Conservation (phyloP, 1,284 basidiomycete genomes). For the Pyrrhoderma noxium region DNA sequence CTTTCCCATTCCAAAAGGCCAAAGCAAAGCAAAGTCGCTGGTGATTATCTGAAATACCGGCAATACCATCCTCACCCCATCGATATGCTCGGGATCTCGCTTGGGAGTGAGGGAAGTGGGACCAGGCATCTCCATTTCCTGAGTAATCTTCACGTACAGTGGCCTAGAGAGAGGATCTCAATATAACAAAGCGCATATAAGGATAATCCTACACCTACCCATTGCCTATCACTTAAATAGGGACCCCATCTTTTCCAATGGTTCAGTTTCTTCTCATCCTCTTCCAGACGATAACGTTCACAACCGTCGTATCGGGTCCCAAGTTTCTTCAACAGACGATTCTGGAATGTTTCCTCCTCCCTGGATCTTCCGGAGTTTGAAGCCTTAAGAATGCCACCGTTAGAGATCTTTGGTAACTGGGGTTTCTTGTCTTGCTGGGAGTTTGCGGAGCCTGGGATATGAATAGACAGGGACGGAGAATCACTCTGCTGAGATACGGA, state of each 20-base stretch:
- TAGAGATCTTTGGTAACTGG: conserved; percentile 18
- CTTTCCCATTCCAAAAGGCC: conserved; percentile 92
- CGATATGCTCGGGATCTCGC: conserved; percentile 91
- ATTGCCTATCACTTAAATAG: conserved; percentile 94
- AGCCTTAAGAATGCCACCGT: conserved; percentile 16
- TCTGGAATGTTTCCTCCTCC: conserved; percentile 35
- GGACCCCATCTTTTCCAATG: conserved; percentile 99
- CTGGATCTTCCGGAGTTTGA: conserved; percentile 23
- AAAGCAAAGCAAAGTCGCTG: conserved; percentile 87
- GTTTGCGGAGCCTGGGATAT: conserved; percentile 68
- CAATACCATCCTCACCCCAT: conserved; percentile 98
- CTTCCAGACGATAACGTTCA: conserved; percentile 65
- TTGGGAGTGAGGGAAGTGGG: conserved; percentile 94
- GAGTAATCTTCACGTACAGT: conserved; percentile 99
- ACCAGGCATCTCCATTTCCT: conserved; percentile 94
- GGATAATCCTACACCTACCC: conserved; percentile 52
- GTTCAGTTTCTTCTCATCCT: conserved; percentile 55
- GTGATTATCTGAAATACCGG: conserved; percentile 95
- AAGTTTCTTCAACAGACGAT: conserved; percentile 52
- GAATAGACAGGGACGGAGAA: conserved; percentile 56
- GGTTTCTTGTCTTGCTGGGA: conserved; percentile 31
- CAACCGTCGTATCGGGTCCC: conserved; percentile 56
- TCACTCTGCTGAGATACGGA: conserved; percentile 30
- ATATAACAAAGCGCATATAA: not conserved
- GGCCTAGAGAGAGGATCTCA: conserved; percentile 45